Evolutionary conservation across 2,329 filamentous ascomycete species (phyloP).

Genomic region (Xylariaceae sp.): DNA sequence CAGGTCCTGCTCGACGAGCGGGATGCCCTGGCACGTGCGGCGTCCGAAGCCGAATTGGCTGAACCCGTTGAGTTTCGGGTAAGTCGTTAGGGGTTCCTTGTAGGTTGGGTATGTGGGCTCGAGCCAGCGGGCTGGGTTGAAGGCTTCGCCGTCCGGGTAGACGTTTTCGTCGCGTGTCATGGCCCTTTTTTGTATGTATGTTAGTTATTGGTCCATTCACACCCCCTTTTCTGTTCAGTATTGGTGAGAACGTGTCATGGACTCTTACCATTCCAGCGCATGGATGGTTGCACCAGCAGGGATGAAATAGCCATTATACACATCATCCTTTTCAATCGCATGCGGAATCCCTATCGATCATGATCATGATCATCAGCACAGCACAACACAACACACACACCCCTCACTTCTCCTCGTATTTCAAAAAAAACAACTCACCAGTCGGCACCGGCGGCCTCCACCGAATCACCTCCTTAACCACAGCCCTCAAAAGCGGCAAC

Average conservation of each 20-base stretch:
- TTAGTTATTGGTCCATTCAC: neutral
- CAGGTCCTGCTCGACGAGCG: slow-evolving; percentile 39
- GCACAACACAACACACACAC: too few relatives aligned
- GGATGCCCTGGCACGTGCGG: slow-evolving; percentile 41
- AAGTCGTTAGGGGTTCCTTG: slow-evolving; percentile 35
- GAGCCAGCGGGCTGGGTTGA: slow-evolving; percentile 39
- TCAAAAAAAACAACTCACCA: slow-evolving; percentile 30
- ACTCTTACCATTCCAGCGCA: slow-evolving; percentile 45
- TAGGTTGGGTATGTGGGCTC: slow-evolving; percentile 36
- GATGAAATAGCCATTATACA: slow-evolving; percentile 49
- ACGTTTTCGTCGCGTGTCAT: slow-evolving; percentile 41
- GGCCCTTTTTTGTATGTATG: slow-evolving; percentile 31
- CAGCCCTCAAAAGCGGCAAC: slow-evolving; percentile 43
- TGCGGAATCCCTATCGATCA: slow-evolving; percentile 42
- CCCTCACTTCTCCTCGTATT: neutral
- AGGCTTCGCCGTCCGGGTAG: slow-evolving; percentile 37
- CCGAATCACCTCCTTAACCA: slow-evolving; percentile 48
- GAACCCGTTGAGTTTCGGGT: slow-evolving; percentile 39
- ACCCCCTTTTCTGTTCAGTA: slow-evolving; percentile 9
- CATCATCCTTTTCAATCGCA: slow-evolving; percentile 45
- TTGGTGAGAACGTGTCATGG: neutral
- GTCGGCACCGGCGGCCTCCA: slow-evolving; percentile 52
- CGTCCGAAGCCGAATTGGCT: slow-evolving; percentile 50
- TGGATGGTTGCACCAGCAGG: slow-evolving; percentile 48
- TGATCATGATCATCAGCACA: neutral